These are phyloP conservation scores for Roridomyces roridus DNA, from an alignment of 768 basidiomycete species.

Conservation along the genomic window DNA sequence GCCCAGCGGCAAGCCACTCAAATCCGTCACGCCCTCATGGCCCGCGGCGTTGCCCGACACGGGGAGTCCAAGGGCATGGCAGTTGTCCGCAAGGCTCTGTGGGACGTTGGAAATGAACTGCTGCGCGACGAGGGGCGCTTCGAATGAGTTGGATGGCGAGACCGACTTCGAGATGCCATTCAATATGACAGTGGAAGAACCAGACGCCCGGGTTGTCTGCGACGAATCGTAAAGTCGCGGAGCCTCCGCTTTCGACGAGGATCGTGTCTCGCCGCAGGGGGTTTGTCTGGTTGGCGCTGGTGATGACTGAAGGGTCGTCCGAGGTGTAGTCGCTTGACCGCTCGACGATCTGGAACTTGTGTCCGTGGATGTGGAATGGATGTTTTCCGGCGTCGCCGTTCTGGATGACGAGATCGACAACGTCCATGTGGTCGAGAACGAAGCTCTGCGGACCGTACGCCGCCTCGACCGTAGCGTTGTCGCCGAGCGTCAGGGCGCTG, in stretches of 20 bases:
- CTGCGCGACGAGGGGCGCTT: constrained; percentile 79
- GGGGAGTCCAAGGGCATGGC: constrained; percentile 62
- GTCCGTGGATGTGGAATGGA: constrained; percentile 93
- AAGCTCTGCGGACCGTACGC: constrained; percentile 87
- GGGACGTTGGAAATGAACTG: constrained; percentile 57
- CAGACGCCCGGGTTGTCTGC: constrained; percentile 95
- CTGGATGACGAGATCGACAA: constrained; percentile 78
- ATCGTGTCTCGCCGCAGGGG: constrained; percentile 94
- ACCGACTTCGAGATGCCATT: constrained; percentile 87
- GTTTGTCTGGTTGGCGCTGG: constrained; percentile 80
- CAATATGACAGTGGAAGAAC: constrained; percentile 87
- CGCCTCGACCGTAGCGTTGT: constrained; percentile 63
- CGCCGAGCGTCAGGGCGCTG: constrained; percentile 77
- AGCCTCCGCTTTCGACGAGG: constrained; percentile 69
- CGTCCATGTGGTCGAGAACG: constrained; percentile 75
- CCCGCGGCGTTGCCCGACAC: constrained; percentile 90
- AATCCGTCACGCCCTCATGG: constrained; percentile 68
- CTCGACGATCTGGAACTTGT: constrained; percentile 83
- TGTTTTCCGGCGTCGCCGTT: constrained; percentile 79
- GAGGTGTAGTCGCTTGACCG: constrained; percentile 75
- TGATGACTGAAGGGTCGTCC: constrained; percentile 74
- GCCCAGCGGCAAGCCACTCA: constrained; percentile 66
- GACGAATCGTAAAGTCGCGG: constrained; percentile 76
- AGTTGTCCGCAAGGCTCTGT: constrained; percentile 71
- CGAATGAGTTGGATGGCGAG: constrained; percentile 86